A percentile compares a stretch with the other conserved stretches of the same genome.
These are phyloP conservation scores for Carex pumila DNA, from an alignment of 176 grass and related monocot genomes.

Conservation along the genomic window DNA sequence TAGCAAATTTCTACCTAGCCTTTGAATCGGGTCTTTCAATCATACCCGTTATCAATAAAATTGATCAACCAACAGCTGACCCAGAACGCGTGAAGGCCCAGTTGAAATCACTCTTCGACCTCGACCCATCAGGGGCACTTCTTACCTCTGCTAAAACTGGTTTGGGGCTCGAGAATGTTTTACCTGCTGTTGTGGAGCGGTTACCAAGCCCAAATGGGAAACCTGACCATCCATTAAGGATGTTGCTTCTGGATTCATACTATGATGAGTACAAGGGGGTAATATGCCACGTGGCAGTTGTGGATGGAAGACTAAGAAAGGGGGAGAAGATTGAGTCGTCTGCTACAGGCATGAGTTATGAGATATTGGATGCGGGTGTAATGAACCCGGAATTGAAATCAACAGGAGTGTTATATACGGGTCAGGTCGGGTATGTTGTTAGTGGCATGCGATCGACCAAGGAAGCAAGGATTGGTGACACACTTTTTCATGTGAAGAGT, in stretches of 20 bases:
- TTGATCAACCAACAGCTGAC: conserved; percentile 93
- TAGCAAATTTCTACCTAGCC: conserved; percentile 90
- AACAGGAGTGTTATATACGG: conserved; percentile 84
- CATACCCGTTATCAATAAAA: conserved; percentile 97
- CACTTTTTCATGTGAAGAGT: conserved; percentile 71
- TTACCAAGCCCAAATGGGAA: conserved; percentile 63
- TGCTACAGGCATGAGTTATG: conserved; percentile 68
- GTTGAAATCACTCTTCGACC: conserved; percentile 82
- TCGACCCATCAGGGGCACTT: conserved; percentile 73
- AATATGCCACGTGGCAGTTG: conserved; percentile 95
- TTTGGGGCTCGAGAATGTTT: conserved; percentile 63
- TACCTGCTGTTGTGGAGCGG: conserved; percentile 77
- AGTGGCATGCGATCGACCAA: conserved; percentile 94
- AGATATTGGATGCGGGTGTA: conserved; percentile 79
- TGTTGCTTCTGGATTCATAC: conserved; percentile 96
- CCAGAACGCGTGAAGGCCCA: conserved; percentile 86
- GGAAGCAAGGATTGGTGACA: conserved; percentile 89
- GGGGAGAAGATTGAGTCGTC: conserved; percentile 90
- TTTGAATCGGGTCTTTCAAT: conserved; percentile 82
- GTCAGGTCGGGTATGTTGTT: conserved; percentile 96
- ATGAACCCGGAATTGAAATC: conserved; percentile 96
- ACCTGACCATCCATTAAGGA: conserved; percentile 73
- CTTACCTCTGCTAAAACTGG: conserved; percentile 97
- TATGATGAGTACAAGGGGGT: conserved; percentile 97
- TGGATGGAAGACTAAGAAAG: conserved; percentile 83